Evolutionary conservation across 768 basidiomycete genomes (phyloP).

Genomic region (Leccinum truebloodii): DNA sequence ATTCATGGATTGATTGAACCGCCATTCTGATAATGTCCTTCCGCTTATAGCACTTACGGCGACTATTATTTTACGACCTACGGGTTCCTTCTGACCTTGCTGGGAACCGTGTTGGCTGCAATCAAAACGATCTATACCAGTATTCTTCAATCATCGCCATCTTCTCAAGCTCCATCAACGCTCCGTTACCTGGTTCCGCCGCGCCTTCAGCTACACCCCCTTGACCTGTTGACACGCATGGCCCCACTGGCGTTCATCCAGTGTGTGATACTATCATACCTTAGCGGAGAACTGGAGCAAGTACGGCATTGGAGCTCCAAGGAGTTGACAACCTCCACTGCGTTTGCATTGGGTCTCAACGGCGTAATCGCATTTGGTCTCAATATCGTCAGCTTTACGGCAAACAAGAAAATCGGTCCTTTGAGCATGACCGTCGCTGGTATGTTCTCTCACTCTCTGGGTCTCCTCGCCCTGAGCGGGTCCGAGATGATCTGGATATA

Average conservation of each 20-base stretch:
- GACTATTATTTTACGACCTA: slow-evolving; percentile 90
- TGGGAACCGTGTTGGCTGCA: slow-evolving; percentile 90
- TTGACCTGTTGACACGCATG: slow-evolving; percentile 88
- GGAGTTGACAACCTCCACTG: slow-evolving; percentile 41
- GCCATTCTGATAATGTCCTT: not conserved
- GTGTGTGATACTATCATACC: slow-evolving; percentile 74
- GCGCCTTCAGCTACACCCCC: slow-evolving; percentile 59
- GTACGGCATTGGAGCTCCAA: slow-evolving; percentile 51
- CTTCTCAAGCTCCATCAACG: slow-evolving; percentile 14
- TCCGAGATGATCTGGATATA: not conserved
- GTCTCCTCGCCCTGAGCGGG: slow-evolving; percentile 9
- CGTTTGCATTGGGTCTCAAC: slow-evolving; percentile 66
- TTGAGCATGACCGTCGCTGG: slow-evolving; percentile 91
- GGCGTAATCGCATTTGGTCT: slow-evolving; percentile 88
- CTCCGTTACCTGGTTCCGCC: slow-evolving; percentile 31
- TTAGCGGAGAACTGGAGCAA: slow-evolving; percentile 75
- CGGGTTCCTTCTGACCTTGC: slow-evolving; percentile 84
- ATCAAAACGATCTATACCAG: slow-evolving; percentile 94
- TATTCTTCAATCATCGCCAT: slow-evolving; percentile 57
- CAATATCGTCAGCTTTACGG: slow-evolving; percentile 92
- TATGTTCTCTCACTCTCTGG: slow-evolving; percentile 35
- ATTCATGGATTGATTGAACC: not conserved
- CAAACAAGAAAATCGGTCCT: slow-evolving; percentile 91
- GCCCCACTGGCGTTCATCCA: slow-evolving; percentile 91
- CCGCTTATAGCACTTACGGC: slow-evolving; percentile 78